phyloP scores from a whole-genome alignment of 495 filamentous ascomycete species.

The Staphylotrichum tortipilum region DNA sequence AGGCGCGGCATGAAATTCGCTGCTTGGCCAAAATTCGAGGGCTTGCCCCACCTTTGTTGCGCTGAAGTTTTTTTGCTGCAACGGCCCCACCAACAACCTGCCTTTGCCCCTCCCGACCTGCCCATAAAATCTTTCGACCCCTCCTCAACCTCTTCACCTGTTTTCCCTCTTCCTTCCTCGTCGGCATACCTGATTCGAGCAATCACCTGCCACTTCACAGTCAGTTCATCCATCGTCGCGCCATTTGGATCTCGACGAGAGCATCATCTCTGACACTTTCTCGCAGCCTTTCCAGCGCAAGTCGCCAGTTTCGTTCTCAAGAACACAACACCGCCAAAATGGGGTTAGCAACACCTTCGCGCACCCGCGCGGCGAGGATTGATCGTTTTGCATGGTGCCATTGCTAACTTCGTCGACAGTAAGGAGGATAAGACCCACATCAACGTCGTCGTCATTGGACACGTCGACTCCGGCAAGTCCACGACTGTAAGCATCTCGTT shows the following conservation, averaged over 20 bases:
- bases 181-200: conserved; percentile 33
- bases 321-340: conserved; percentile 22
- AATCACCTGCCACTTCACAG: conserved; percentile 29
- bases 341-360: conserved; percentile 18
- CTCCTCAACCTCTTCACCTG: conserved; percentile 15
- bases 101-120: conserved; percentile 18
- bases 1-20: conserved; percentile 17
- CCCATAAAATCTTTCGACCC: conserved; percentile 27
- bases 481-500: conserved; percentile 60
- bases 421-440: conserved; percentile 82
- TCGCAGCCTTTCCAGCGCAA: conserved; percentile 14
- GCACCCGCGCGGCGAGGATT: not conserved
- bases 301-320: conserved; percentile 13
- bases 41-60: conserved; percentile 18
- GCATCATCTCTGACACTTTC: conserved; percentile 9
- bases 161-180: conserved; percentile 25
- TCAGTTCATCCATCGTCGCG: conserved; percentile 7
- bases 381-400: not conserved
- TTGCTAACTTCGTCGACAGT: conserved; percentile 39
- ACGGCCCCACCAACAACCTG: conserved; percentile 11
- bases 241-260: not conserved
- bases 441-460: conserved; percentile 98
- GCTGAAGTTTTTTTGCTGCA: conserved; percentile 20
- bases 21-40: conserved; percentile 16
- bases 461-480: conserved; percentile 99